Evolutionary conservation across 495 filamentous ascomycete species (phyloP).

Genomic region (Podospora conica): DNA sequence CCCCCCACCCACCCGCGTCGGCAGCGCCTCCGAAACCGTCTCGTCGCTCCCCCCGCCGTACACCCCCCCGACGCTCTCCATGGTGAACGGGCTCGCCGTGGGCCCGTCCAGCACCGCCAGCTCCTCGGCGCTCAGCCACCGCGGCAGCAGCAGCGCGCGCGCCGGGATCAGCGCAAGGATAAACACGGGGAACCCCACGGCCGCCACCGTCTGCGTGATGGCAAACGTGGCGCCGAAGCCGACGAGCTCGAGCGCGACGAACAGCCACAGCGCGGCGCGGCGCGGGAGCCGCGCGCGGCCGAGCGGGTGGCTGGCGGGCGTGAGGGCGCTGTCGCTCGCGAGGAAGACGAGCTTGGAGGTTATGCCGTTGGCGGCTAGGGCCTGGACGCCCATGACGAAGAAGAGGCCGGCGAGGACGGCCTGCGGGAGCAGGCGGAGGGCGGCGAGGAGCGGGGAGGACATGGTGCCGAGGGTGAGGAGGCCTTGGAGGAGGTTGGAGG

Average conservation of each 20-base stretch:
- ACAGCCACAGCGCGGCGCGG: conserved; percentile 62
- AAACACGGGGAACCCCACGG: conserved; percentile 88
- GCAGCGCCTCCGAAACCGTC: neutral
- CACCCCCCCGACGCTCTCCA: conserved; percentile 71
- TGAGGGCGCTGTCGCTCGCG: conserved; percentile 58
- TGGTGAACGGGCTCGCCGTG: conserved; percentile 77
- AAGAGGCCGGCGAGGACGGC: conserved; percentile 85
- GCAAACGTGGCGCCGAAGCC: conserved; percentile 86
- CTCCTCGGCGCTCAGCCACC: conserved; percentile 62
- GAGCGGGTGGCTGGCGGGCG: conserved; percentile 60
- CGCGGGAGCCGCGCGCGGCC: conserved; percentile 45
- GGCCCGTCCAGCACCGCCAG: conserved; percentile 67
- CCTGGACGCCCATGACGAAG: conserved; percentile 88
- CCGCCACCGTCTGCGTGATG: conserved; percentile 92
- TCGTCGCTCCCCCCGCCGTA: neutral
- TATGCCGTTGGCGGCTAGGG: conserved; percentile 76
- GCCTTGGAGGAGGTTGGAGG: conserved; percentile 80
- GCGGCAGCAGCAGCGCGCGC: conserved; percentile 65
- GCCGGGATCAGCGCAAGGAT: conserved; percentile 77
- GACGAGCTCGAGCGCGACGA: conserved; percentile 68
- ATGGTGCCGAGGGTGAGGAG: conserved; percentile 82
- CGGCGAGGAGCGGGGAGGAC: conserved; percentile 74
- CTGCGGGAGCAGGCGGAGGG: conserved; percentile 81
- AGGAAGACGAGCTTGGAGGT: conserved; percentile 76
- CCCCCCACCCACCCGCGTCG: too few relatives aligned